Evolutionary conservation across 1,284 basidiomycete genomes (phyloP).

Genomic region (Cystobasidiaceae sp.): DNA sequence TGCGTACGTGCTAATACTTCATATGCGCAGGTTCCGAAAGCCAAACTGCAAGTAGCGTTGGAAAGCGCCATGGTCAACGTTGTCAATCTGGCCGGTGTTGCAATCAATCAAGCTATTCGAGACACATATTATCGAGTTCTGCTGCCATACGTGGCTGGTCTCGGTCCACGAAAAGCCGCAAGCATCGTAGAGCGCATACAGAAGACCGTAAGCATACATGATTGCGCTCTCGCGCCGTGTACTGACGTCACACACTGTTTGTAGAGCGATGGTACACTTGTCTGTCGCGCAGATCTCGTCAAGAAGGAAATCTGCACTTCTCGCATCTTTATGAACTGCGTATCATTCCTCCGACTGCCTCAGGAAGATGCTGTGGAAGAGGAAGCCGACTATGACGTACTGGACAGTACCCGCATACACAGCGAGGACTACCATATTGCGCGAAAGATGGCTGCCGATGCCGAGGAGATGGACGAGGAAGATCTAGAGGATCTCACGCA

Average conservation of each 20-base stretch:
- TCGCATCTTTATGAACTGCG: conserved; percentile 76
- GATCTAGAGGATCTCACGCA: conserved; percentile 71
- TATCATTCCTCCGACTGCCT: conserved; percentile 81
- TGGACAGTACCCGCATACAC: conserved; percentile 94
- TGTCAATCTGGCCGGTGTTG: conserved; percentile 87
- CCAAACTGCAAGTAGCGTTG: conserved; percentile 73
- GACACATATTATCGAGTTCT: conserved; percentile 82
- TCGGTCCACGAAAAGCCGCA: conserved; percentile 92
- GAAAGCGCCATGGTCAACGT: conserved; percentile 85
- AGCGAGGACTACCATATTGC: conserved; percentile 97
- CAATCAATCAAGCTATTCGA: conserved; percentile 85
- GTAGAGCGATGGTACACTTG: conserved; percentile 57
- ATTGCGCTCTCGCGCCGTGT: conserved; percentile 5
- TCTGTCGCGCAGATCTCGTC: conserved; percentile 79
- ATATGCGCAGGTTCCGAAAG: conserved; percentile 69
- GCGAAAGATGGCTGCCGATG: conserved; percentile 97
- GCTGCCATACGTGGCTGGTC: conserved; percentile 83
- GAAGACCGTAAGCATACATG: conserved; percentile 56
- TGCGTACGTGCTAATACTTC: background rate
- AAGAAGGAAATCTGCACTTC: conserved; percentile 71
- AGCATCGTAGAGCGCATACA: conserved; percentile 75
- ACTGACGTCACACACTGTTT: conserved; percentile 31
- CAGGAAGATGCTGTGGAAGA: conserved; percentile 62
- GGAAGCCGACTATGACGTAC: conserved; percentile 56
- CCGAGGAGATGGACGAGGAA: conserved; percentile 90